These are phyloP conservation scores for Diaporthe batatas DNA, from an alignment of 2,329 filamentous ascomycete genomes.

Conservation along the genomic window DNA sequence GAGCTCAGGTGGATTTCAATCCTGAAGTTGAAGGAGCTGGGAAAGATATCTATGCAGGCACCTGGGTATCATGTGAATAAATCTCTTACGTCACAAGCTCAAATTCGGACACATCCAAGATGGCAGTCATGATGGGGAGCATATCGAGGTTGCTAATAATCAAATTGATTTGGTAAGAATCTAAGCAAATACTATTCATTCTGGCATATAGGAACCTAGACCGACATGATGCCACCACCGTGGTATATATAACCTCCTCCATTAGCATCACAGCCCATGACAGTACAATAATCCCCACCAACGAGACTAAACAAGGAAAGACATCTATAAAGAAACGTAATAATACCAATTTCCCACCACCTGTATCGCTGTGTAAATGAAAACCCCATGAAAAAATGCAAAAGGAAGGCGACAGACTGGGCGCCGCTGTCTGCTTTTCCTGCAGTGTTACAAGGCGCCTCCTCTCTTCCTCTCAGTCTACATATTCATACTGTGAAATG, in stretches of 20 bases:
- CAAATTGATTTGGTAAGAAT: not conserved
- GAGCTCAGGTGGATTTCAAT: no score
- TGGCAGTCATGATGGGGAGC: no score
- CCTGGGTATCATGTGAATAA: not conserved
- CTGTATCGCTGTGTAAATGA: conserved; percentile 20
- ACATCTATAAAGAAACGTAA: conserved; percentile 9
- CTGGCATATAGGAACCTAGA: conserved; percentile 25
- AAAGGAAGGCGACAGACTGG: conserved; percentile 14
- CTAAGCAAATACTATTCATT: conserved; percentile 28
- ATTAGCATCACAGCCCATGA: conserved; percentile 18
- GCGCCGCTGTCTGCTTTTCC: conserved; percentile 16
- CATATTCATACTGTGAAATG: not conserved
- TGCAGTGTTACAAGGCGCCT: not conserved
- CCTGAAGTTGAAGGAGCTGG: no score
- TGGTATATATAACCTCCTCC: conserved; percentile 1
- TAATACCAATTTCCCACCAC: conserved; percentile 11
- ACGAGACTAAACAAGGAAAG: not conserved
- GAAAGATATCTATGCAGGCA: not conserved
- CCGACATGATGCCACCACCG: conserved; percentile 25
- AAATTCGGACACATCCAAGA: no score
- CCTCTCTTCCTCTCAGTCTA: conserved; percentile 7
- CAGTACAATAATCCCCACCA: conserved; percentile 26
- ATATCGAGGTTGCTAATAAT: not conserved
- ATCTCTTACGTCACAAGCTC: not conserved
- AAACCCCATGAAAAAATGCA: conserved; percentile 1